Percentiles rank a stretch among this genome's conserved stretches.
Evolutionary conservation across 495 filamentous ascomycete species (phyloP).

Genomic region (Trichocladium uniseriatum): DNA sequence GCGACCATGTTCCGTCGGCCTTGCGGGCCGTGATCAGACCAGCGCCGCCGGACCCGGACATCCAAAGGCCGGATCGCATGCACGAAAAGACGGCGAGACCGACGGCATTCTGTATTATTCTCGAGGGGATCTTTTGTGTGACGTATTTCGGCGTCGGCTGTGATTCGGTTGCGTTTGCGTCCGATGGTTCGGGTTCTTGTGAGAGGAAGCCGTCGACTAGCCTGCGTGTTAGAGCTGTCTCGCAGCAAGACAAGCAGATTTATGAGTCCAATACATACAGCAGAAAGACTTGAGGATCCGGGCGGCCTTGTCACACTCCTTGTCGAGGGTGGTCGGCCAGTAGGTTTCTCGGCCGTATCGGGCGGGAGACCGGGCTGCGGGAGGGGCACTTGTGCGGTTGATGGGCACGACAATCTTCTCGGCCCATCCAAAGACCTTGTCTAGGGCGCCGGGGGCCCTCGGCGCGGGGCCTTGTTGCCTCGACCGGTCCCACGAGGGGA

Average conservation of each 20-base stretch:
- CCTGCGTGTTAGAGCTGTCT: not conserved
- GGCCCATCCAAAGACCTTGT: constrained; percentile 40
- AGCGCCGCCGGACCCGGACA: constrained; percentile 78
- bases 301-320: constrained; percentile 79
- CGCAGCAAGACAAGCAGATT: not conserved
- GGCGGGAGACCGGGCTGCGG: constrained; percentile 41
- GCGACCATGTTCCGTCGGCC: constrained; percentile 78
- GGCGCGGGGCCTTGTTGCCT: constrained; percentile 21
- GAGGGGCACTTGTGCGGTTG: constrained; percentile 35
- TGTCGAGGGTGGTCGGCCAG: constrained; percentile 72
- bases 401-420: constrained; percentile 32
- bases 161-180: constrained; percentile 9
- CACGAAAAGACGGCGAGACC: constrained; percentile 87
- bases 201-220: constrained; percentile 42
- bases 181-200: constrained; percentile 21
- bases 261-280: constrained; percentile 32
- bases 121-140: constrained; percentile 71
- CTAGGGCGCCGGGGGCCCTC: constrained; percentile 25
- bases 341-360: constrained; percentile 53
- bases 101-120: constrained; percentile 76
- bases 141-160: constrained; percentile 40
- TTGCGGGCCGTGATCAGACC: constrained; percentile 72
- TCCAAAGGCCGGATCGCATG: constrained; percentile 86
- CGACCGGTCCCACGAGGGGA: constrained; percentile 42
- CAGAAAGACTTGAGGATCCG: constrained; percentile 78